Evolutionary conservation across 2,329 filamentous ascomycete genomes (phyloP).

Genomic region (Colletotrichum gigasporum): DNA sequence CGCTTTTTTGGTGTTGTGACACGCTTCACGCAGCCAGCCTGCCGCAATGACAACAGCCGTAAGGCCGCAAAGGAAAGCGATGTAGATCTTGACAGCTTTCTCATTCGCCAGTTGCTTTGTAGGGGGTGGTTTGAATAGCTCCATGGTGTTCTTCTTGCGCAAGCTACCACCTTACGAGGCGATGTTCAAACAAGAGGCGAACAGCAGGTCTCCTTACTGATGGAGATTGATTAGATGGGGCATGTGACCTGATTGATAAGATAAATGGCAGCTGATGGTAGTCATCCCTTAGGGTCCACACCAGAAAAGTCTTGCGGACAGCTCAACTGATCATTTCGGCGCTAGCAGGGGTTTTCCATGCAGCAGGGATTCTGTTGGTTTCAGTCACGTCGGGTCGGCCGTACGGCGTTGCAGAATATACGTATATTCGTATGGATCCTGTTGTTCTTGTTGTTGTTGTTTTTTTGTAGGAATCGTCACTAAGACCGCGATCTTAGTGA

Average conservation of each 20-base stretch:
- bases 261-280: too few species aligned
- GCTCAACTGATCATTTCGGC: too few species aligned
- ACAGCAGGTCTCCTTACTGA: neutral
- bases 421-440: too few species aligned
- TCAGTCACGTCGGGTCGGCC: too few species aligned
- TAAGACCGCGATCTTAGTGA: too few species aligned
- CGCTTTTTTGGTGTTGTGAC: neutral
- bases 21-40: neutral
- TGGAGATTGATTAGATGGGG: slow-evolving; percentile 6
- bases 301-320: too few species aligned
- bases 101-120: slow-evolving; percentile 7
- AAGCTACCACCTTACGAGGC: neutral
- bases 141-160: neutral
- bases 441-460: too few species aligned
- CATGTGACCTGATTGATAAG: slow-evolving; percentile 1
- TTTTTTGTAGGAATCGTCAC: too few species aligned
- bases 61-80: neutral
- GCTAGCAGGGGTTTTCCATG: too few species aligned
- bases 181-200: neutral
- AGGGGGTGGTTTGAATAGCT: neutral
- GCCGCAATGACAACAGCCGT: neutral
- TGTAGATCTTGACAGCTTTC: neutral
- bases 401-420: too few species aligned
- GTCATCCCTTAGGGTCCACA: too few species aligned
- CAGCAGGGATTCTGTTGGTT: too few species aligned